Conservation (phyloP, 2,329 filamentous ascomycete genomes). For the Pseudogymnoascus destructans region DNA sequence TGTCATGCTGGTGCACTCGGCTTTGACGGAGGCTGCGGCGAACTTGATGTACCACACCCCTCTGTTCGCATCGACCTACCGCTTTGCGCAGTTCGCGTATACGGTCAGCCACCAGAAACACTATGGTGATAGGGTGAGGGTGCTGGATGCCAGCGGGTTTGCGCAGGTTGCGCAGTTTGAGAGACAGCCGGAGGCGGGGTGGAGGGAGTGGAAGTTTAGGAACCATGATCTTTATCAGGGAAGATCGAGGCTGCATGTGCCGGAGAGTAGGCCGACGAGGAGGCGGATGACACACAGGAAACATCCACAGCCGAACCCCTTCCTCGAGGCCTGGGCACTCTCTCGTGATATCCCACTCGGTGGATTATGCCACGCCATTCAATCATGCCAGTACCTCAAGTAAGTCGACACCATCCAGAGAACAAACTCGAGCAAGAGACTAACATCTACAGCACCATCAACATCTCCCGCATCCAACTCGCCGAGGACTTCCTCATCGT, state of each 20-base stretch:
- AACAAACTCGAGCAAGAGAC: not conserved
- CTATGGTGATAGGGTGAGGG: slow-evolving; percentile 16
- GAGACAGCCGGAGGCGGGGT: slow-evolving; percentile 14
- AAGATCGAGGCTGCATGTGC: not conserved
- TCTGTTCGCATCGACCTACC: slow-evolving; percentile 18
- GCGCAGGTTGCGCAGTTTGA: slow-evolving; percentile 9
- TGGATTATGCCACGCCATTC: slow-evolving; percentile 17
- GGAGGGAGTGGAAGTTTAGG: slow-evolving; percentile 20
- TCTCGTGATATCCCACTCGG: slow-evolving; percentile 19
- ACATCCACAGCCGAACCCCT: slow-evolving; percentile 17
- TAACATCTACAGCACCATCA: slow-evolving; percentile 13
- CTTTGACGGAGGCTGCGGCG: slow-evolving; percentile 15
- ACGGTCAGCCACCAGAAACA: slow-evolving; percentile 14
- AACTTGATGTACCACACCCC: slow-evolving; percentile 16
- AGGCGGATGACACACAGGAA: not conserved
- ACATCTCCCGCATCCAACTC: slow-evolving; percentile 16
- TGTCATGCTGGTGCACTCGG: slow-evolving; percentile 15
- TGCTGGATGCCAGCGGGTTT: slow-evolving; percentile 18
- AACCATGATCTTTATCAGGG: slow-evolving; percentile 12
- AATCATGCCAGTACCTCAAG: slow-evolving; percentile 15
- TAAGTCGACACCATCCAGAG: not conserved
- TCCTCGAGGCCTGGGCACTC: slow-evolving; percentile 14
- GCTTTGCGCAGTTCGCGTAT: slow-evolving; percentile 19
- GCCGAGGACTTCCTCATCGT: slow-evolving; percentile 15
- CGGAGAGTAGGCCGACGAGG: not conserved